phyloP scores from a whole-genome alignment of 768 basidiomycete species.

The Amanita jacksonii region DNA sequence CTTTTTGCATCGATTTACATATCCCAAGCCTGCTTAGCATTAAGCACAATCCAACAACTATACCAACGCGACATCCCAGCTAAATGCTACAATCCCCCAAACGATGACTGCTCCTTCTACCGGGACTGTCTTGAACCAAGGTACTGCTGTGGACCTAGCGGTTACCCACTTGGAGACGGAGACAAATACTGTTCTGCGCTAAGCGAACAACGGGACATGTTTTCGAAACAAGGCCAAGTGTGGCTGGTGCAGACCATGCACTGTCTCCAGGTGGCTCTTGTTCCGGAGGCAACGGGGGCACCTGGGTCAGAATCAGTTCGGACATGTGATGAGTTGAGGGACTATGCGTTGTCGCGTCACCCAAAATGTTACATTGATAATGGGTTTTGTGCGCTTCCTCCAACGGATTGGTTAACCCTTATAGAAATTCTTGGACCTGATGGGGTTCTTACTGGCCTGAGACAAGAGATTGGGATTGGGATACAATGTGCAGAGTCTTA shows the following conservation, averaged over 20 bases:
- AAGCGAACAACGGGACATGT: constrained; percentile 16
- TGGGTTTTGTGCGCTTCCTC: constrained; percentile 32
- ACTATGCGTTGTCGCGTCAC: constrained; percentile 32
- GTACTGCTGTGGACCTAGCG: constrained; percentile 32
- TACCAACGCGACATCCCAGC: background rate
- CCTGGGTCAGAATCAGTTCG: background rate
- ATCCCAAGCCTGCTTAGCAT: too few species aligned
- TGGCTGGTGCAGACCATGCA: constrained; percentile 39
- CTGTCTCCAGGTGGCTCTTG: constrained; percentile 33
- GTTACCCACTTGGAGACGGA: constrained; percentile 36
- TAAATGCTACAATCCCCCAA: constrained; percentile 23
- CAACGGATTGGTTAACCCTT: constrained; percentile 27
- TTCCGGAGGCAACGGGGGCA: constrained; percentile 25
- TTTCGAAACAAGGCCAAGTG: constrained; percentile 24
- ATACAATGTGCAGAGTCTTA: constrained; percentile 23
- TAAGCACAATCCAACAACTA: too few species aligned
- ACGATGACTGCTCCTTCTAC: constrained; percentile 34
- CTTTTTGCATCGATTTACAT: too few species aligned
- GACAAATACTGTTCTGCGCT: constrained; percentile 32
- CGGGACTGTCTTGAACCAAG: constrained; percentile 32
- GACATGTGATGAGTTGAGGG: constrained; percentile 24
- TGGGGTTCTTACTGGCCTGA: constrained; percentile 24
- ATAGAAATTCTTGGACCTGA: constrained; percentile 24
- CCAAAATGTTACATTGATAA: constrained; percentile 29
- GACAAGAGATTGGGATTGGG: constrained; percentile 19